Base-by-base conservation (phyloP, 176 grass and related monocot genomes). In the Musa acuminata region DNA sequence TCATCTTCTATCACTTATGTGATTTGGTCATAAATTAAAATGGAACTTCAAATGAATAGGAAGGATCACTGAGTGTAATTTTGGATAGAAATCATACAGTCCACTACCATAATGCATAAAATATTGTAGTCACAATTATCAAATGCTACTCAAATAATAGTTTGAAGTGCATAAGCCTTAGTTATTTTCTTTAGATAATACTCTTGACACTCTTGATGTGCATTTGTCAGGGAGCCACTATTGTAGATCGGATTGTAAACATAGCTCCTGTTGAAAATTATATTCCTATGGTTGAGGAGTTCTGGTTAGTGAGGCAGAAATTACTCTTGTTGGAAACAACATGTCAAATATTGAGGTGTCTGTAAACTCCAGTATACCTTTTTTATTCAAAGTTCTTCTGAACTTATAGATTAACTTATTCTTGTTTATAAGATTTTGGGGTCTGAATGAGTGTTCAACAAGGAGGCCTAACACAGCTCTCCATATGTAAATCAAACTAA, bases 321-420 rank as follows among this genome's bases (percentile, higher is more conserved):
- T 50, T 50, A 51, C 19, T 50, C 8, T 6, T 70, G 67, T 25
- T 3, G 62, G 10, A 20, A 65, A 70, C 43, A n/a, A 19, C 17
- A 51, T 50, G 16, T n/a, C 67, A 70, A 70, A 70, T 70, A 11
- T 50, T 4, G 67, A 70, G 43, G 67, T 70, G 67, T 70, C 48
- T 51, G 20, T 70, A 70, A 70, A 70, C 17, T 50, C 35, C 67
- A 70, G 48, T 70, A 70, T 48, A 70, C 29, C 20, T 70, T n/a
- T 21, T 70, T 50, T 70, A 70, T 9, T 51, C 48, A 12, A 51
- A 70, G 35, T 48, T 11, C 6, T 70, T 16, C 11, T 70, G 27
- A 50, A 70, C 48, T 25, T 8, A 25, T 27, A 65, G 13, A 65
- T 12, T 59, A 59, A 13, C 22, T 26, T 27, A 65, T 26, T 65